Percentiles rank a stretch among this genome's conserved stretches.
phyloP scores from a whole-genome alignment of 2,329 filamentous ascomycete species.

The Trichoderma hamatum region DNA sequence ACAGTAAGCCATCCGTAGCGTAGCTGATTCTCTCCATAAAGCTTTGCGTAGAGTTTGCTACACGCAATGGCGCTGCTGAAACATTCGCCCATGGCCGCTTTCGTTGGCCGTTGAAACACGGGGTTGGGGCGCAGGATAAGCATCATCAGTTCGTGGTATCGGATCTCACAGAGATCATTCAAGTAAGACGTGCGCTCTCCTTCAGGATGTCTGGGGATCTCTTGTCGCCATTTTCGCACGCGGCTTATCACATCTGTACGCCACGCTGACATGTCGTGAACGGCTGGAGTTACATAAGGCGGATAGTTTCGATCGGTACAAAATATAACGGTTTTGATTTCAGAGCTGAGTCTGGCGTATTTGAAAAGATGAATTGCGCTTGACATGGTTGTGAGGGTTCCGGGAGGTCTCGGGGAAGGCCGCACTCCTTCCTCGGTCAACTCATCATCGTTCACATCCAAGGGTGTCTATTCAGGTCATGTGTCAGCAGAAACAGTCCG shows the following conservation, averaged over 20 bases:
- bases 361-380: slow-evolving; percentile 54
- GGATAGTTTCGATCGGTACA: slow-evolving; percentile 53
- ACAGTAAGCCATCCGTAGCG: slow-evolving; percentile 53
- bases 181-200: slow-evolving; percentile 9
- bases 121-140: slow-evolving; percentile 56
- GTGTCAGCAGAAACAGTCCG: slow-evolving; percentile 35
- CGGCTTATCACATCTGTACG: slow-evolving; percentile 46
- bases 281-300: slow-evolving; percentile 51
- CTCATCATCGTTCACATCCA: slow-evolving; percentile 25
- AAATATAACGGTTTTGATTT: slow-evolving; percentile 61
- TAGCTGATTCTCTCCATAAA: slow-evolving; percentile 50
- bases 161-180: slow-evolving; percentile 45
- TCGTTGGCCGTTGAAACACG: slow-evolving; percentile 51
- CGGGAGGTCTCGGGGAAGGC: neutral
- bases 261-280: slow-evolving; percentile 51
- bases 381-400: slow-evolving; percentile 36
- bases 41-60: slow-evolving; percentile 45
- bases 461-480: slow-evolving; percentile 26
- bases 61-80: slow-evolving; percentile 47
- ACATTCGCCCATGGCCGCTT: slow-evolving; percentile 46
- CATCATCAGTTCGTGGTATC: slow-evolving; percentile 53
- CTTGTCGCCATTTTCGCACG: slow-evolving; percentile 45
- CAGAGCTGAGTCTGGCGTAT: slow-evolving; percentile 54
- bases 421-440: slow-evolving; percentile 5
- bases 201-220: slow-evolving; percentile 38